Conservation (phyloP, 164 flowering plant genomes). For the Kalanchoe fedtschenkoi region DNA sequence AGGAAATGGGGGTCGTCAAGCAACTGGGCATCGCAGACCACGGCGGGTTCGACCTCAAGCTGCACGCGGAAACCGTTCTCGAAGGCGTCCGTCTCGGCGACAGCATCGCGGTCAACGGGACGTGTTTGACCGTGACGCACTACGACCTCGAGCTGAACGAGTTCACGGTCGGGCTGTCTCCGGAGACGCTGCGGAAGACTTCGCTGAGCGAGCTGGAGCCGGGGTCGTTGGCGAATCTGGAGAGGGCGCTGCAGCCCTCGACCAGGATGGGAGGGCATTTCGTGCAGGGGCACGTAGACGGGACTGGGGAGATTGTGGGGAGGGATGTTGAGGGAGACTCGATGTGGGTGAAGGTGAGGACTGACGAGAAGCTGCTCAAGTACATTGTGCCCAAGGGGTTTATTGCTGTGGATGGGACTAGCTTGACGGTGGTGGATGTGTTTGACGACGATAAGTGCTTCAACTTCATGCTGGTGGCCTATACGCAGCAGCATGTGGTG, state of each 20-base stretch:
- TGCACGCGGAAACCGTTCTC: slow-evolving; percentile 48
- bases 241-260: slow-evolving; percentile 46
- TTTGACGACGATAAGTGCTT: slow-evolving; percentile 70
- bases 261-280: slow-evolving; percentile 94
- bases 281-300: slow-evolving; percentile 96
- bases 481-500: slow-evolving; percentile 81
- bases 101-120: slow-evolving; percentile 85
- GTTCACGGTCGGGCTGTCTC: slow-evolving; percentile 70
- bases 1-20: slow-evolving; percentile 71
- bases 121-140: slow-evolving; percentile 75
- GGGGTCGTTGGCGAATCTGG: slow-evolving; percentile 68
- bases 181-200: slow-evolving; percentile 74
- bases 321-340: slow-evolving; percentile 62
- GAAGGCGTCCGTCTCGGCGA: slow-evolving; percentile 77
- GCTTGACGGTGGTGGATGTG: slow-evolving; percentile 86
- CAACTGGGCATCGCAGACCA: slow-evolving; percentile 35
- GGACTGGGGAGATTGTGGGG: slow-evolving; percentile 70
- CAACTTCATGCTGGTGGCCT: slow-evolving; percentile 83
- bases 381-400: slow-evolving; percentile 85
- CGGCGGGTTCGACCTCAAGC: slow-evolving; percentile 61
- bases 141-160: slow-evolving; percentile 36
- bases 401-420: slow-evolving; percentile 85
- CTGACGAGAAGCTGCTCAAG: slow-evolving; percentile 40
- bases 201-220: slow-evolving; percentile 46
- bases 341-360: slow-evolving; percentile 76